phyloP scores from a whole-genome alignment of 371 early-diverging fungal species.

The Mucor mucedo region DNA sequence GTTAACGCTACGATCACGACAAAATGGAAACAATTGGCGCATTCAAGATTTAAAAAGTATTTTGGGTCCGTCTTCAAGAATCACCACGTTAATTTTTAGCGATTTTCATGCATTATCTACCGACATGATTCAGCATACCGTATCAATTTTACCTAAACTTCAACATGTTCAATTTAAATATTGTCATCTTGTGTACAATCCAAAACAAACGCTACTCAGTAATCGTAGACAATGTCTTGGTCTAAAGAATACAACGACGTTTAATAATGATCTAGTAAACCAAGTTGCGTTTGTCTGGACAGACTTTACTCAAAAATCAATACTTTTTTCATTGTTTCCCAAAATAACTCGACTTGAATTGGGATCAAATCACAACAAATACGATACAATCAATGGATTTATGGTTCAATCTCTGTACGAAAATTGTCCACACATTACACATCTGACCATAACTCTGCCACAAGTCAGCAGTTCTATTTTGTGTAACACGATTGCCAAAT shows the following conservation, averaged over 20 bases:
- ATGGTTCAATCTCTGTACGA: conserved; percentile 5
- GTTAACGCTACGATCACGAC: conserved; percentile 30
- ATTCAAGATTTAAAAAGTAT: conserved; percentile 17
- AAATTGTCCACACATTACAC: conserved; percentile 20
- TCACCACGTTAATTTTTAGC: conserved; percentile 24
- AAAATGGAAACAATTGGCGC: conserved; percentile 33
- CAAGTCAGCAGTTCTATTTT: conserved; percentile 21
- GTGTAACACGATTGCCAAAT: conserved; percentile 17
- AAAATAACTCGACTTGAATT: conserved; percentile 17
- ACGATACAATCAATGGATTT: not conserved
- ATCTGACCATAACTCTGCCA: conserved; percentile 26
- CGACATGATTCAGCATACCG: conserved; percentile 35
- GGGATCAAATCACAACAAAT: conserved; percentile 13
- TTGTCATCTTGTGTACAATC: conserved; percentile 27
- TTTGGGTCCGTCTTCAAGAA: conserved; percentile 8
- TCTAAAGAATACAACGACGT: not conserved
- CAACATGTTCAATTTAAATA: conserved; percentile 30
- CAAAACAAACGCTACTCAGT: not conserved
- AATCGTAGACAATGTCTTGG: not conserved
- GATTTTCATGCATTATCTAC: conserved; percentile 41
- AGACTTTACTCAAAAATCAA: conserved; percentile 33
- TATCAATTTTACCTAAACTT: conserved; percentile 19
- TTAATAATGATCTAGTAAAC: not conserved
- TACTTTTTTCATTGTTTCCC: not conserved
- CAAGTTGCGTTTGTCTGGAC: conserved; percentile 27